Evolutionary conservation across 352 stramenopile species (phyloP).

Genomic region (Phytophthora syringae): DNA sequence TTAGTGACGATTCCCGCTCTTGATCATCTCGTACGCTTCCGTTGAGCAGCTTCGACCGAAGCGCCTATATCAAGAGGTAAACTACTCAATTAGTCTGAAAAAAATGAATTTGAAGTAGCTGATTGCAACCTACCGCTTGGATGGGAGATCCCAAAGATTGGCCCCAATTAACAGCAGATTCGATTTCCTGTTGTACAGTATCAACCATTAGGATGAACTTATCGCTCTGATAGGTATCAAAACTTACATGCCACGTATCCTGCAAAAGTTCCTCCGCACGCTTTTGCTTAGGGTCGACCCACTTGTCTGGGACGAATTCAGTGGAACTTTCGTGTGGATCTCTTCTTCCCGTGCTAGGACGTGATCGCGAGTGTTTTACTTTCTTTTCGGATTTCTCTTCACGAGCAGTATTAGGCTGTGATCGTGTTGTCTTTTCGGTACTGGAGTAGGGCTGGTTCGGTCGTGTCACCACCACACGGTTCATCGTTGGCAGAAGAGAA

Average conservation of each 20-base stretch:
- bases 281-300: conserved; percentile 45
- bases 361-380: neutral
- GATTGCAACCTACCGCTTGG: conserved; percentile 1
- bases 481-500: conserved; percentile 23
- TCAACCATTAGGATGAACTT: neutral
- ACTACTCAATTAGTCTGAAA: neutral
- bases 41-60: conserved; percentile 21
- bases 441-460: conserved; percentile 7
- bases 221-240: neutral
- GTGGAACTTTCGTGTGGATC: conserved; percentile 7
- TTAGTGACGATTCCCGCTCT: conserved; percentile 1
- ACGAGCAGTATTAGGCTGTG: conserved; percentile 13
- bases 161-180: conserved; percentile 30
- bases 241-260: conserved; percentile 43
- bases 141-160: neutral
- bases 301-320: conserved; percentile 15
- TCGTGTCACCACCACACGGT: conserved; percentile 6
- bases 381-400: conserved; percentile 11
- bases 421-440: conserved; percentile 7
- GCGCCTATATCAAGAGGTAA: neutral
- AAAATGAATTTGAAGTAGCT: neutral
- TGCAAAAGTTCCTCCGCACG: conserved; percentile 43
- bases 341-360: conserved; percentile 26
- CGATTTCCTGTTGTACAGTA: conserved; percentile 26
- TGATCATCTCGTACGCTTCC: conserved; percentile 7